These are phyloP conservation scores for Chaetomium cochliodes DNA, from an alignment of 495 filamentous ascomycete species.

Conservation along the genomic window DNA sequence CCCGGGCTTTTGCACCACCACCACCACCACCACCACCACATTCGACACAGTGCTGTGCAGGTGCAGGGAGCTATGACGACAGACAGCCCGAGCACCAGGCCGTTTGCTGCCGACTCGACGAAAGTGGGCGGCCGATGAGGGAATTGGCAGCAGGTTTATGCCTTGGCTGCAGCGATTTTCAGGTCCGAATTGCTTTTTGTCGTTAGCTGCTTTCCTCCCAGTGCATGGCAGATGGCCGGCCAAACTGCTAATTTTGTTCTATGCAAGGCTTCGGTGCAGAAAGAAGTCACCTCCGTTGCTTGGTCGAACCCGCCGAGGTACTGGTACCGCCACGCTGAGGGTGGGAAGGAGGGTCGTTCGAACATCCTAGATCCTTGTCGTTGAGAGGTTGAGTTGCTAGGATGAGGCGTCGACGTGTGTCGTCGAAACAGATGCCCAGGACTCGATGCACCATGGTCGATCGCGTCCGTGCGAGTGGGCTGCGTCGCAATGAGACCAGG, in stretches of 20 bases:
- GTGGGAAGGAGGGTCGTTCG: neutral
- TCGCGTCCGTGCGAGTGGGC: conserved; percentile 36
- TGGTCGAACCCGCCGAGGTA: conserved; percentile 3
- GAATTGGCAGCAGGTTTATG: neutral
- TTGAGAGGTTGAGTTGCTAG: conserved; percentile 1
- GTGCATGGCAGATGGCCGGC: neutral
- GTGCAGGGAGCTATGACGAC: too few relatives aligned
- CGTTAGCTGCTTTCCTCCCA: neutral
- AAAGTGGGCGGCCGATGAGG: neutral
- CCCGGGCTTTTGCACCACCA: too few relatives aligned
- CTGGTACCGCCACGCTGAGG: neutral
- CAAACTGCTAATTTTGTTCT: neutral
- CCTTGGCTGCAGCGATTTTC: neutral
- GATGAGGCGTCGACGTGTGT: neutral
- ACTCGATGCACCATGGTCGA: conserved; percentile 33
- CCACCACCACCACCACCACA: too few relatives aligned
- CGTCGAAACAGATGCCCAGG: neutral
- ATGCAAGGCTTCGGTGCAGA: neutral
- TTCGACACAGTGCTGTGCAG: too few relatives aligned
- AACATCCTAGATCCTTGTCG: conserved; percentile 5
- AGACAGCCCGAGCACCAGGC: too few relatives aligned
- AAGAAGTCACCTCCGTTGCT: neutral
- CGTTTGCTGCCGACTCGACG: too few relatives aligned
- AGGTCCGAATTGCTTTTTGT: neutral
- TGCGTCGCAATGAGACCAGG: conserved; percentile 34